phyloP scores from a whole-genome alignment of 2,329 filamentous ascomycete species.

The Calcarisporium arbuscula region DNA sequence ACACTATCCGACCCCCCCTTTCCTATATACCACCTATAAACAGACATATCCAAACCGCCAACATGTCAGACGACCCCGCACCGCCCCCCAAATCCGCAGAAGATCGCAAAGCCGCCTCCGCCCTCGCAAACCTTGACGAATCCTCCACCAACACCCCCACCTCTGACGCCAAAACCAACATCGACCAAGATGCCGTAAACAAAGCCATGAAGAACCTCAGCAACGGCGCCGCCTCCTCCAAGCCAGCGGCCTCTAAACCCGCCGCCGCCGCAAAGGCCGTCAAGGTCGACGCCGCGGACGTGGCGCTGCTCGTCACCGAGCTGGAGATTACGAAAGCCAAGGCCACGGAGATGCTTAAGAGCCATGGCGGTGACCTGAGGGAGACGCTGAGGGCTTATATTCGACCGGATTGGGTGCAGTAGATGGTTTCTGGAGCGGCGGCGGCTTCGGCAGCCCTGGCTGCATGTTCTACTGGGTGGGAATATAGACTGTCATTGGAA shows the following conservation, averaged over 20 bases:
- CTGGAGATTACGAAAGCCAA: constrained; percentile 65
- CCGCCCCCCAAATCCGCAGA: constrained; percentile 59
- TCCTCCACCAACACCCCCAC: constrained; percentile 38
- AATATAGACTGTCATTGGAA: too few relatives aligned
- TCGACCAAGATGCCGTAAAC: constrained; percentile 63
- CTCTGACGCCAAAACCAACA: constrained; percentile 48
- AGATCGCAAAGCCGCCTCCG: constrained; percentile 70
- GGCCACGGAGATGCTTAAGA: constrained; percentile 68
- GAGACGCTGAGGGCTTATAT: constrained; percentile 60
- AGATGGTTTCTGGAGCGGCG: constrained; percentile 1
- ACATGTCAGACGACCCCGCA: constrained; percentile 50
- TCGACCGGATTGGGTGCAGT: constrained; percentile 16
- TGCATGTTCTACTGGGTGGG: too few relatives aligned
- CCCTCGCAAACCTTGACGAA: constrained; percentile 63
- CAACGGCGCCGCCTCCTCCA: constrained; percentile 17
- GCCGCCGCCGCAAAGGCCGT: constrained; percentile 46
- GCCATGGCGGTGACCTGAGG: constrained; percentile 63
- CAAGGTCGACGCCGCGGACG: constrained; percentile 69
- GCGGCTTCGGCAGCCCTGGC: too few relatives aligned
- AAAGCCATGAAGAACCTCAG: constrained; percentile 64
- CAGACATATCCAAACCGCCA: constrained; percentile 52
- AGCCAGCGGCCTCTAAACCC: constrained; percentile 24
- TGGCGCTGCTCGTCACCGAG: constrained; percentile 64
- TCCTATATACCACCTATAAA: constrained; percentile 3
- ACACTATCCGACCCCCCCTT: neutral